Evolutionary conservation across 306 rosid species (phyloP), one percentile per base, ranked within the genome.

Genomic region (Cyclanthera cordifolia): DNA sequence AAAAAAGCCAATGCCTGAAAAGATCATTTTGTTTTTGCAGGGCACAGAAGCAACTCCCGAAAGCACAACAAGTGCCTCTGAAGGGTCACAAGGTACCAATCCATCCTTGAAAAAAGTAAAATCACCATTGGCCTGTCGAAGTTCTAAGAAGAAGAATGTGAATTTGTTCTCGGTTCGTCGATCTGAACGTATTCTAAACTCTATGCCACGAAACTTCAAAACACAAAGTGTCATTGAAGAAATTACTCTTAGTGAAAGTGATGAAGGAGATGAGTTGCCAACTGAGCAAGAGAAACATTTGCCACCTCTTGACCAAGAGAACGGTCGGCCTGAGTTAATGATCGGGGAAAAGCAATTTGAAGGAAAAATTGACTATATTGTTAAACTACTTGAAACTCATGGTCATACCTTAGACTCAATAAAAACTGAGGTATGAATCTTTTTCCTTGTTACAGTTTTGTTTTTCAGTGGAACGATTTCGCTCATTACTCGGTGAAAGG

Each of bases 121-220:
- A 63, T 41, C 69, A 39, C 2, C 69, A 20, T 12, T 23, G 25
- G 32, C 8, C n/a, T 19, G 19, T 12, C 28, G 5, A 49, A 49
- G 58, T 50, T n/a, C 57, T 2, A 50, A 51, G 17, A n/a, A 51
- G 17, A n/a, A 10, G 58, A 68, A 27, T 32, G 59, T 50, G 58
- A 71, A 55, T 25, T n/a, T 4, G 28, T 24, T 51, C 21, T 23
- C 67, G 19, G 28, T 30, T 9, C 76, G 76, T 58, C 69, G 76
- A 47, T 72, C 76, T 19, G 70, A 34, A 34, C 76, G 76, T 25
- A 72, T 72, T 7, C 70, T 20, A 28, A 58, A 72, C 27, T 25
- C 70, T 46, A 17, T 10, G 1, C 27, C 49, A 20, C 59, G n/a
- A 27, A 59, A 8, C 60, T 20, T 0, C 34, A 30, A 47, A 30